Evolutionary conservation across 1,284 basidiomycete genomes (phyloP), one percentile per base, ranked within the genome.

Genomic region (Heterobasidion annosum): DNA sequence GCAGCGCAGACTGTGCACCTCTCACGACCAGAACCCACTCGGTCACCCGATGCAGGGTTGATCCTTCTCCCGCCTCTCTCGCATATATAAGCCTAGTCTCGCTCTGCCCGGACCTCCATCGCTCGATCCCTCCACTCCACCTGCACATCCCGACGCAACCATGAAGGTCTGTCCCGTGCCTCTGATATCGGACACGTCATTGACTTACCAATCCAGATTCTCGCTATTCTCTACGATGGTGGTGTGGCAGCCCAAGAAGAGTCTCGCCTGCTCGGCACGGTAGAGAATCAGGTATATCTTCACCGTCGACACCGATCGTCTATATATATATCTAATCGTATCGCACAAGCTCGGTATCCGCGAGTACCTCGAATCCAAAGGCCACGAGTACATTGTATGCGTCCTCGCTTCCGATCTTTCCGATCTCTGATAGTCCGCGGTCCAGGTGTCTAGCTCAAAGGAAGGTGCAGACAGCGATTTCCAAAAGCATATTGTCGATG

Each of bases 381-480:
- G 90, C 16, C 86, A 91, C 68, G 83, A 90, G 69, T 77, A 76
- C 60, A 72, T 86, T 48, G 81, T 82, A 52, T 19, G 45, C 13
- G n/a, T 52, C n/a, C 9, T 43, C 16, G 4, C 6, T 10, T 40
- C 8, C 56, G 32, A 53, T 40, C 42, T 48, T 51, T 62, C 48
- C 58, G 40, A 57, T 55, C 48, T 56, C 56, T 57, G 44, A 33
- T 33, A 33, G 32, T 59, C 69, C 51, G 60, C 67, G 50, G 4
- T 40, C 2, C 57, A 83, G 81, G 88, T 91, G 48, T 83, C 88
- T 35, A 82, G 81, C 65, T 82, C 82, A 76, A 95, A 94, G 71
- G 92, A 94, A 65, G 89, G 90, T 25, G 73, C 85, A 12, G 73
- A 88, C 68, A 88, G 84, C 54, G 82, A 76, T 57, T 94, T 95